Percentiles rank a stretch among this genome's conserved stretches.
These are phyloP conservation scores for Gracilaria caudata DNA, from an alignment of 23 red algal genomes.

Conservation along the genomic window DNA sequence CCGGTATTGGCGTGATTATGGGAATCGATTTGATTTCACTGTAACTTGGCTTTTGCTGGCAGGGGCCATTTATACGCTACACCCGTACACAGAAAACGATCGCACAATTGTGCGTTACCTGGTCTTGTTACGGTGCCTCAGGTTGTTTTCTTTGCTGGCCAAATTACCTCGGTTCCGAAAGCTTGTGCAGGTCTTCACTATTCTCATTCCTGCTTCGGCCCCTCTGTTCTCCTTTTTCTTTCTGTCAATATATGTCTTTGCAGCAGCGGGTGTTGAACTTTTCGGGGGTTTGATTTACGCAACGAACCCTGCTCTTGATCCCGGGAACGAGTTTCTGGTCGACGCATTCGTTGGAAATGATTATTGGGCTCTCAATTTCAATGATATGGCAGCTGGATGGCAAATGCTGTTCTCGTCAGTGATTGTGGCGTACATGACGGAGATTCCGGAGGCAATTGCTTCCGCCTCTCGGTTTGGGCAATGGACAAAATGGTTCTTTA, in stretches of 20 bases:
- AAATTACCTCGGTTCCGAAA: conserved; percentile 59
- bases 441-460: conserved; percentile 65
- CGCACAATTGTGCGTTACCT: conserved; percentile 60
- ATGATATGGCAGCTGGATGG: conserved; percentile 77
- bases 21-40: conserved; percentile 76
- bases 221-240: conserved; percentile 76
- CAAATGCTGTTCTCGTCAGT: conserved; percentile 71
- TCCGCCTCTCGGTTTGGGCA: conserved; percentile 37
- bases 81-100: conserved; percentile 56
- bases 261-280: conserved; percentile 61
- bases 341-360: conserved; percentile 66
- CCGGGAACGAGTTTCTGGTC: conserved; percentile 30
- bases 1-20: conserved; percentile 69
- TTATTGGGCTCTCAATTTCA: conserved; percentile 79
- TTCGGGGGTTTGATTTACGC: conserved; percentile 70
- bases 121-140: conserved; percentile 51
- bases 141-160: conserved; percentile 54
- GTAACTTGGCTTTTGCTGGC: conserved; percentile 58
- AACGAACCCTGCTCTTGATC: conserved; percentile 67
- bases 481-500: conserved; percentile 75
- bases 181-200: conserved; percentile 62
- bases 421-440: conserved; percentile 76
- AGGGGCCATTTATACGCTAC: conserved; percentile 54
- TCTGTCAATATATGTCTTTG: conserved; percentile 63
- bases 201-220: conserved; percentile 65